These are phyloP conservation scores for Xerocomus nothofagi DNA, from an alignment of 1,284 basidiomycete species.

Conservation along the genomic window DNA sequence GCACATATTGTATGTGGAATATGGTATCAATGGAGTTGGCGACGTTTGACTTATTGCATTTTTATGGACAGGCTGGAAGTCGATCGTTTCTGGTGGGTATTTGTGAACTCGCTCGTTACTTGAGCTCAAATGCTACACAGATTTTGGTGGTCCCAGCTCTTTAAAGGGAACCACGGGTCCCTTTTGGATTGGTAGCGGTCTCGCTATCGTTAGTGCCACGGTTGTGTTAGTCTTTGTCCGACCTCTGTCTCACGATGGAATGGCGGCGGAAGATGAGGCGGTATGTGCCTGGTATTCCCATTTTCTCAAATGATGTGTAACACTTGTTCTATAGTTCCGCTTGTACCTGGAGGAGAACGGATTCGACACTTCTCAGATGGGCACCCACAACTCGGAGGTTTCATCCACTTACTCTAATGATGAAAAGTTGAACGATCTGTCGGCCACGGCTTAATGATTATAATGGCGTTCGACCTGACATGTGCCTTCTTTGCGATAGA, in stretches of 20 bases:
- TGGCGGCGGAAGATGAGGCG: constrained; percentile 70
- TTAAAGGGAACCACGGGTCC: constrained; percentile 71
- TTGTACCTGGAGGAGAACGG: constrained; percentile 75
- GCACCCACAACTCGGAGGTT: constrained; percentile 37
- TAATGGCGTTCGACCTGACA: constrained; percentile 3
- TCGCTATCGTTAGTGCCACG: constrained; percentile 78
- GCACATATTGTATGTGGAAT: constrained; percentile 63
- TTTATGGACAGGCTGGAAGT: constrained; percentile 56
- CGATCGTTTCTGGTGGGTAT: constrained; percentile 58
- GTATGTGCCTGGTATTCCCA: constrained; percentile 12
- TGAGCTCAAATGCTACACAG: constrained; percentile 37
- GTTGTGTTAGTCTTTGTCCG: constrained; percentile 76
- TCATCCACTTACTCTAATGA: constrained; percentile 20
- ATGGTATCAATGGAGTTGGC: not conserved
- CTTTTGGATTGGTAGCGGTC: constrained; percentile 78
- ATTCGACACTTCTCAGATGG: constrained; percentile 74
- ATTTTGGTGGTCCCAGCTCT: constrained; percentile 55
- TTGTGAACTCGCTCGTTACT: not conserved
- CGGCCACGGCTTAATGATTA: constrained; percentile 13
- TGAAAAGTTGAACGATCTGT: constrained; percentile 20
- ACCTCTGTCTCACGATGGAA: constrained; percentile 76
- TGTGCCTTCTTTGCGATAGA: not conserved
- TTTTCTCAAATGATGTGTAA: not conserved
- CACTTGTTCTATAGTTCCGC: constrained; percentile 57
- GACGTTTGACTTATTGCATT: constrained; percentile 10